Conservation (phyloP, 495 filamentous ascomycete genomes). For the Cetradonia linearis region DNA sequence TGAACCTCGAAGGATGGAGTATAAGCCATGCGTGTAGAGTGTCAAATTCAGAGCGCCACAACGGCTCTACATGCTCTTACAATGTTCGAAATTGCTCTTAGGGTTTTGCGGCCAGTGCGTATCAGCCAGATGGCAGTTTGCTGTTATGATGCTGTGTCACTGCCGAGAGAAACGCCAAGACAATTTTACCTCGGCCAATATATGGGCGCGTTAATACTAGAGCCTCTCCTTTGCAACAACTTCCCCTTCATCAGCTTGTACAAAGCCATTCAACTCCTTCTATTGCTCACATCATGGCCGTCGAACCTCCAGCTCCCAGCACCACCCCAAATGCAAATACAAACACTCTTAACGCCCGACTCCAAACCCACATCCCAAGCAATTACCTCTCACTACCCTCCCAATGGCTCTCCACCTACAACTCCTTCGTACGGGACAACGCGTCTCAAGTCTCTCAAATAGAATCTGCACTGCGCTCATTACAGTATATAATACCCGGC, state of each 20-base stretch:
- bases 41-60: no score
- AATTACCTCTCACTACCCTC: conserved; percentile 46
- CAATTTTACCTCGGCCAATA: conserved; percentile 1
- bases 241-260: background rate
- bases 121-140: background rate
- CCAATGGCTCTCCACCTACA: conserved; percentile 71
- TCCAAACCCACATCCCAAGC: conserved; percentile 15
- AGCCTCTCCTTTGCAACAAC: conserved; percentile 2
- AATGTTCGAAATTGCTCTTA: background rate
- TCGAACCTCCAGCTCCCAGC: conserved; percentile 2
- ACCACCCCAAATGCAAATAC: background rate
- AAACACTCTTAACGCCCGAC: conserved; percentile 6
- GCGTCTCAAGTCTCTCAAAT: conserved; percentile 83
- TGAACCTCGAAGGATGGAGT: no score
- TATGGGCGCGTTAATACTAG: background rate
- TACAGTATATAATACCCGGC: conserved; percentile 93
- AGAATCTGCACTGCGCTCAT: conserved; percentile 77
- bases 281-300: conserved; percentile 8
- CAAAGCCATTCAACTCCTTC: background rate
- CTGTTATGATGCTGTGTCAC: background rate
- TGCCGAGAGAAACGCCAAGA: conserved; percentile 1
- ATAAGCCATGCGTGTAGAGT: no score
- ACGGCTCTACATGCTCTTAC: no score
- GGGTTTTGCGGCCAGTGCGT: background rate
- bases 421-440: conserved; percentile 90